Evolutionary conservation across 1,284 basidiomycete species (phyloP), one percentile per base, ranked within the genome.

Genomic region (Neonothopanus nambi): DNA sequence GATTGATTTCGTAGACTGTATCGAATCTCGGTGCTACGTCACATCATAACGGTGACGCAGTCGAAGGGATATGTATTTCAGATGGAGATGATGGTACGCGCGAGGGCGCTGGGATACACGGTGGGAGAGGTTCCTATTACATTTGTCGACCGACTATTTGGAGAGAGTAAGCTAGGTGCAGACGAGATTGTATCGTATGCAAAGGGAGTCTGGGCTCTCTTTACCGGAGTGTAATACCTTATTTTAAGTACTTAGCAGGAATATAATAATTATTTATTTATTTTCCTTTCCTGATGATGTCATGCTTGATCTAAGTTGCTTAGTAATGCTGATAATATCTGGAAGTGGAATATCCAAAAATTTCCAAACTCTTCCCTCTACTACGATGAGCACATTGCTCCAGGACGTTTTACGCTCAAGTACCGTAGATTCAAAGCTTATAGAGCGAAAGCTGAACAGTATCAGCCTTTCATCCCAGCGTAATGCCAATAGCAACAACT

Each of bases 41-140:
- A 90, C 61, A 89, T 96, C 63, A 95, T 96, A 63, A 80, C 84
- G 5, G 78, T 87, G 59, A 93, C 89, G 7, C 82, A 87, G 57
- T 93, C 90, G 15, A 90, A 91, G 60, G 93, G 93, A 2, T 96
- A 95, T 64, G 93, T 96, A 13, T 95, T 96, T 77, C 93, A 96
- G 75, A 96, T 96, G 93, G 93, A 96, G 70, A 95, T 95, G 83
- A 93, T 95, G 79, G 93, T 94, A 23, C 84, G 93, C 3, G 93
- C 93, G 2, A 79, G 86, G 43, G 82, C 89, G 1, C 72, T 90
- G 47, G 92, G 91, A 6, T 95, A 93, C 71, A 82, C 80, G 5
- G 84, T 96, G 1, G 93, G 91, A 11, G 93, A 96, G 68, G 82
- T 95, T 42, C 93, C 93, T 0, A 96, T 96, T 63, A 95, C 92